Evolutionary conservation across 1,284 basidiomycete genomes (phyloP).

Genomic region (Leccinum pachyderme): DNA sequence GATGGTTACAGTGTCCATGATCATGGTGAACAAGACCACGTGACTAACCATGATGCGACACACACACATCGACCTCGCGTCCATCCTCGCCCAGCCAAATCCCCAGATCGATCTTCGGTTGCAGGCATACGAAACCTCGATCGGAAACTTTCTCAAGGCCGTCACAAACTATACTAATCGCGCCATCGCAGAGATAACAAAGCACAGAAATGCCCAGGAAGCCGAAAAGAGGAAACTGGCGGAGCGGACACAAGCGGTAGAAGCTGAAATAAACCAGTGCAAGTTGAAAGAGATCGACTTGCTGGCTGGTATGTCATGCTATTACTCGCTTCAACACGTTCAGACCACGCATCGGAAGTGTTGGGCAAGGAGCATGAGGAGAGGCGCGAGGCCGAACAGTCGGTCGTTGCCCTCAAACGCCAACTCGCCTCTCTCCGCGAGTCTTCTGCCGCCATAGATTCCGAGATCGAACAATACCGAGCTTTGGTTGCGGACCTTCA

Average conservation of each 20-base stretch:
- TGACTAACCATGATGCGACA: slow-evolving; percentile 39
- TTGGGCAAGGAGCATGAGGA: slow-evolving; percentile 70
- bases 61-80: slow-evolving; percentile 60
- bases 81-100: slow-evolving; percentile 52
- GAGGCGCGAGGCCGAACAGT: slow-evolving; percentile 63
- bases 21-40: no score
- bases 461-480: slow-evolving; percentile 69
- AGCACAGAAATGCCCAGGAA: slow-evolving; percentile 53
- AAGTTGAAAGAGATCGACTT: slow-evolving; percentile 73
- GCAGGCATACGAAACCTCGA: slow-evolving; percentile 59
- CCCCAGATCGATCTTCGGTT: slow-evolving; percentile 67
- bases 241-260: slow-evolving; percentile 56
- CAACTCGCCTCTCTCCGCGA: slow-evolving; percentile 62
- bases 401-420: slow-evolving; percentile 58
- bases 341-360: slow-evolving; percentile 38
- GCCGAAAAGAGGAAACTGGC: slow-evolving; percentile 56
- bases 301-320: slow-evolving; percentile 50
- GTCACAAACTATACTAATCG: slow-evolving; percentile 66
- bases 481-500: slow-evolving; percentile 55
- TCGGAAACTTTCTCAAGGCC: slow-evolving; percentile 66
- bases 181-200: slow-evolving; percentile 60
- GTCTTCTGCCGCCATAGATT: slow-evolving; percentile 53
- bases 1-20: slow-evolving; percentile 61
- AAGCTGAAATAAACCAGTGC: slow-evolving; percentile 66
- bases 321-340: not conserved